Conservation (phyloP, 441 rosid genomes). For the Erodium texanum region DNA sequence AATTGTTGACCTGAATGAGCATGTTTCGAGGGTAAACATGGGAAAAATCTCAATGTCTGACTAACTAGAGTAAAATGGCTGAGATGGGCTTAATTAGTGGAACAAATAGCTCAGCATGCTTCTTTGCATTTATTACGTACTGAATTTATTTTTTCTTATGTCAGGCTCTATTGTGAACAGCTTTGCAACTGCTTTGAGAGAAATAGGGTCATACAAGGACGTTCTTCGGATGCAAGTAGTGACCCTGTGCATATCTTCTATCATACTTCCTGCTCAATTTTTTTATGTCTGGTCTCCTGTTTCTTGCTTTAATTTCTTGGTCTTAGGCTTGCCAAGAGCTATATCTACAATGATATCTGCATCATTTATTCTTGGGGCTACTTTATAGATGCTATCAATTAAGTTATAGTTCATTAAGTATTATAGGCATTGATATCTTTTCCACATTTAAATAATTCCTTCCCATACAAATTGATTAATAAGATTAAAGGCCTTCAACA, state of each 20-base stretch:
- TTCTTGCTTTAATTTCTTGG: neutral
- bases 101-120: neutral
- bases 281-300: slow-evolving; percentile 1
- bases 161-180: slow-evolving; percentile 15
- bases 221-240: slow-evolving; percentile 13
- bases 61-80: neutral
- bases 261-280: neutral
- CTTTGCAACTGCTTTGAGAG: slow-evolving; percentile 11
- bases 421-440: neutral
- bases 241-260: neutral
- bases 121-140: neutral
- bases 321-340: neutral
- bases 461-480: neutral
- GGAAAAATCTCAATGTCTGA: neutral
- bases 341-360: neutral
- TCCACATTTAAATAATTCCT: neutral
- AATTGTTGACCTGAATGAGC: neutral
- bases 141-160: neutral
- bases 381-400: neutral
- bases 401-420: neutral
- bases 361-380: neutral
- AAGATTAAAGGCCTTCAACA: neutral
- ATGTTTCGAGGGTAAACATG: neutral
- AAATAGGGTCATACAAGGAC: slow-evolving; percentile 16
- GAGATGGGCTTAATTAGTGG: neutral